A percentile compares a stretch with the other conserved stretches of the same genome.
These are phyloP conservation scores for Lichtheimia hyalospora DNA, from an alignment of 371 early-diverging fungal genomes.

Conservation along the genomic window DNA sequence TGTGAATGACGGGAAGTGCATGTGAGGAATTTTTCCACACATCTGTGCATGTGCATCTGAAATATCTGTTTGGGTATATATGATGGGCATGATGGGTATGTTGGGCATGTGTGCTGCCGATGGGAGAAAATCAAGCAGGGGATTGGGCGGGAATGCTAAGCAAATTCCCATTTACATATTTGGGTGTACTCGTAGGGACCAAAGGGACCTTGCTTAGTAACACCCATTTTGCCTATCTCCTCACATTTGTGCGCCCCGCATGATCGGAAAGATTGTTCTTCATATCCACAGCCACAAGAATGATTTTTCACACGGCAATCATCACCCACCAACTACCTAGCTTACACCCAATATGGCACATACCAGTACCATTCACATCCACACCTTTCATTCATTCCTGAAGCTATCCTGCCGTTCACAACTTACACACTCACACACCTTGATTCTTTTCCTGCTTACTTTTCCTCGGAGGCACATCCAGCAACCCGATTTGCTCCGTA, in stretches of 20 bases:
- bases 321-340: too few species aligned
- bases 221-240: background rate
- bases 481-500: constrained; percentile 9
- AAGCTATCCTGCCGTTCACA: background rate
- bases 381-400: background rate
- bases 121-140: background rate
- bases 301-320: too few species aligned
- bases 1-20: background rate
- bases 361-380: too few species aligned
- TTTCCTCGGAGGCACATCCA: too few species aligned
- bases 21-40: constrained; percentile 4
- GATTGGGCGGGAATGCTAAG: background rate
- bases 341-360: too few species aligned
- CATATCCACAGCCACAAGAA: constrained; percentile 4
- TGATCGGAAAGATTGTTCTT: background rate
- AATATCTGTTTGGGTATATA: background rate
- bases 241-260: constrained; percentile 5
- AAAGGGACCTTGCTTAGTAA: constrained; percentile 10
- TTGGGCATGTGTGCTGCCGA: background rate
- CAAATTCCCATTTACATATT: constrained; percentile 1
- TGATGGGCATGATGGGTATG: background rate
- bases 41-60: background rate
- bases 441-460: too few species aligned
- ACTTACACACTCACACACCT: too few species aligned
- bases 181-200: constrained; percentile 11